These are phyloP conservation scores for Scenedesmus sp. DNA, from an alignment of 163 green algal species.

Conservation along the genomic window DNA sequence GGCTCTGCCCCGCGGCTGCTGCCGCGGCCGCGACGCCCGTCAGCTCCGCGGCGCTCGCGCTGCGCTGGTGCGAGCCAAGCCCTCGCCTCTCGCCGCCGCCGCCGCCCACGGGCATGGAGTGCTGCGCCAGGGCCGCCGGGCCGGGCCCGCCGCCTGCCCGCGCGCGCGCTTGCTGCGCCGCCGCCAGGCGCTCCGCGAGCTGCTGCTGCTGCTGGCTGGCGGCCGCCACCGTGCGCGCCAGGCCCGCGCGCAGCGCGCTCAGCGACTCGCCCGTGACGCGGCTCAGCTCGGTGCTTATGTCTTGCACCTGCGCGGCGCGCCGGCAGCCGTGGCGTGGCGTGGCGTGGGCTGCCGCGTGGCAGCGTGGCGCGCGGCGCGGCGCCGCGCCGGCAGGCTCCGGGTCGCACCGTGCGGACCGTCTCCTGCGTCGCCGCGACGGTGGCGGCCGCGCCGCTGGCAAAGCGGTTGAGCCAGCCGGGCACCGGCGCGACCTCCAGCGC, in stretches of 20 bases:
- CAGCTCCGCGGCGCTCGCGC: neutral
- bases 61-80: slow-evolving; percentile 1
- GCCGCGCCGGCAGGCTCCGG: no score
- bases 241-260: neutral
- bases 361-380: neutral
- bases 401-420: slow-evolving; percentile 26
- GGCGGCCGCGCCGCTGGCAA: slow-evolving; percentile 49
- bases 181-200: slow-evolving; percentile 8
- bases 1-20: neutral
- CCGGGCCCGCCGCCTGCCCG: neutral
- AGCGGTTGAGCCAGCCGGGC: slow-evolving; percentile 60
- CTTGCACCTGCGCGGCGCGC: slow-evolving; percentile 34
- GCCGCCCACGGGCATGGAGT: neutral
- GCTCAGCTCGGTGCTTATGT: slow-evolving; percentile 11
- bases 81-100: neutral
- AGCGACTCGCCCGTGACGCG: slow-evolving; percentile 14
- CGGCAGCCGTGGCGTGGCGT: neutral
- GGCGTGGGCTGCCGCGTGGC: no score
- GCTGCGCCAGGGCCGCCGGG: neutral
- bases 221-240: slow-evolving; percentile 11
- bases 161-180: neutral
- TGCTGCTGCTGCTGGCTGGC: slow-evolving; percentile 40
- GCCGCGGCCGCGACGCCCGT: neutral
- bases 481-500: slow-evolving; percentile 48
- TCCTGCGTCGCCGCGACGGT: slow-evolving; percentile 50